Conservation (phyloP, 257 asterid genomes). For the Mentha longifolia region DNA sequence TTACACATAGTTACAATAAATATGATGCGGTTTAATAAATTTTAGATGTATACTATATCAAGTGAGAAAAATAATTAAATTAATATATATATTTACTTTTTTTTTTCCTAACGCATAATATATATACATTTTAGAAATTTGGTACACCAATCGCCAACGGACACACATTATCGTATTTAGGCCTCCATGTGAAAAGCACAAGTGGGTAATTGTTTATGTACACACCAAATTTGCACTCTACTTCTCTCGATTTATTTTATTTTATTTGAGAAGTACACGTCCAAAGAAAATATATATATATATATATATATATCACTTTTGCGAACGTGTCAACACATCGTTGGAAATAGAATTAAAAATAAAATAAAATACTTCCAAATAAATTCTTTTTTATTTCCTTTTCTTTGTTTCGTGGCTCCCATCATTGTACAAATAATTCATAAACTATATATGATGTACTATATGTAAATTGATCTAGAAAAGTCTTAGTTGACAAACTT, state of each 20-base stretch:
- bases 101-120: too few species aligned
- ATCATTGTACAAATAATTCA: neutral
- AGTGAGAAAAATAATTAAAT: neutral
- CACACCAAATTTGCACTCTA: neutral
- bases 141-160: constrained; percentile 21
- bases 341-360: too few species aligned
- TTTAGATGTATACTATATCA: neutral
- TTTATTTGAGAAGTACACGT: neutral
- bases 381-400: too few species aligned
- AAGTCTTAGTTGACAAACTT: neutral
- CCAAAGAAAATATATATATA: too few species aligned
- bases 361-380: too few species aligned
- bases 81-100: too few species aligned
- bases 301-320: neutral
- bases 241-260: neutral
- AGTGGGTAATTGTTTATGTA: constrained; percentile 31
- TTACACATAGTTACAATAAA: neutral
- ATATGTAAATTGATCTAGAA: neutral
- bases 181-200: constrained; percentile 25
- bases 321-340: neutral
- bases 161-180: neutral
- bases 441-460: too few species aligned
- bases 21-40: neutral
- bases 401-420: neutral
- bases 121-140: neutral